Evolutionary conservation across 305 asterid species (phyloP).

Genomic region (Rubia peregrina): DNA sequence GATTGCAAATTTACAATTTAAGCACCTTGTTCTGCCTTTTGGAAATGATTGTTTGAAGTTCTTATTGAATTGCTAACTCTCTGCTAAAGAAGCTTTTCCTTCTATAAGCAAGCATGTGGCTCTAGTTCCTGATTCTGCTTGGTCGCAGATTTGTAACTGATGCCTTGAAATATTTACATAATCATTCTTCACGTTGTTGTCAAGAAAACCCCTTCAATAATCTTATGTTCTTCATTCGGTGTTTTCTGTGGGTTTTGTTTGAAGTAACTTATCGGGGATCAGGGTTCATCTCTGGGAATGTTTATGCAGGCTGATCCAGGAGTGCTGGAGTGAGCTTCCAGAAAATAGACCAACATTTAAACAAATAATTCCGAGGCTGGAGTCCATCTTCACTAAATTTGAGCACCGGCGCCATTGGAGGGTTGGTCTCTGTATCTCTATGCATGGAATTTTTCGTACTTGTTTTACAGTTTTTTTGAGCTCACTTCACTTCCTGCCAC

Average conservation of each 20-base stretch:
- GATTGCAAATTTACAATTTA: not conserved
- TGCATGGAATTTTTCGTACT: not conserved
- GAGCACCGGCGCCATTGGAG: constrained; percentile 72
- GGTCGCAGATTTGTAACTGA: not conserved
- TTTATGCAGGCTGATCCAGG: constrained; percentile 65
- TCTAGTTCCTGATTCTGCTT: not conserved
- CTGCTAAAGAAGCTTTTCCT: not conserved
- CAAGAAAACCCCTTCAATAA: no score
- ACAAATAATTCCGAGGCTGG: constrained; percentile 75
- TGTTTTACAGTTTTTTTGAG: not conserved
- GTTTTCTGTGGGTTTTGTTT: not conserved
- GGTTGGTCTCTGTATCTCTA: constrained; percentile 29
- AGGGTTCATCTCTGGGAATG: not conserved
- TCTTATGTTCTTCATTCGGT: not conserved
- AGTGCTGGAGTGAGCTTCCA: constrained; percentile 74
- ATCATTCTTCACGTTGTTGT: not conserved
- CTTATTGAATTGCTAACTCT: not conserved
- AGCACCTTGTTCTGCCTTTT: not conserved
- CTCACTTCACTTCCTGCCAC: not conserved
- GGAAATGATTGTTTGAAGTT: not conserved
- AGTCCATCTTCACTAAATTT: constrained; percentile 46
- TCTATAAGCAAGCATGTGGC: not conserved
- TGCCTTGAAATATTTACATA: not conserved
- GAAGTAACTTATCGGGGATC: not conserved
- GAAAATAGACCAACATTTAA: constrained; percentile 73